These are phyloP conservation scores for Chrysoporthe puriensis DNA, from an alignment of 2,329 filamentous ascomycete genomes.

Conservation along the genomic window DNA sequence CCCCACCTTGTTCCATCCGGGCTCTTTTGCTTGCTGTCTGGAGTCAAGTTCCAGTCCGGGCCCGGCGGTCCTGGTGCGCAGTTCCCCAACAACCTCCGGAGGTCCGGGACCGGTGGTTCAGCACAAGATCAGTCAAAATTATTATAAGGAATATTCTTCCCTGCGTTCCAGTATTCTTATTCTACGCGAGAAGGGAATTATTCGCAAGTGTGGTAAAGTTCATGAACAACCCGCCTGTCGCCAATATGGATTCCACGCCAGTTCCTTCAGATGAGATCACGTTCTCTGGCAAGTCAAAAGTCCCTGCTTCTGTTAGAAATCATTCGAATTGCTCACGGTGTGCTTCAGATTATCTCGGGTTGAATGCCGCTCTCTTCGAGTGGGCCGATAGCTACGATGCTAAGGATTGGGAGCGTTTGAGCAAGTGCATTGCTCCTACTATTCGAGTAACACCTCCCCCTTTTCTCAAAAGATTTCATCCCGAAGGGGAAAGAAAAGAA, in stretches of 20 bases:
- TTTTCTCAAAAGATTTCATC: neutral
- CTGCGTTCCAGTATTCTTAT: neutral
- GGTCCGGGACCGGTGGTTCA: conserved; percentile 4
- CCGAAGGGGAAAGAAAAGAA: neutral
- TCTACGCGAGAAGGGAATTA: neutral
- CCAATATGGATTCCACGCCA: conserved; percentile 24
- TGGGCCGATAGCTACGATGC: conserved; percentile 62
- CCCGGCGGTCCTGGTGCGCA: conserved; percentile 1
- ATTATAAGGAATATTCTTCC: neutral
- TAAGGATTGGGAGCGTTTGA: conserved; percentile 66
- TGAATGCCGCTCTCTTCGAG: conserved; percentile 33
- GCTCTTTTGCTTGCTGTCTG: no score
- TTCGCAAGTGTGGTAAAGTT: neutral
- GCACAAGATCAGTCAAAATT: no score
- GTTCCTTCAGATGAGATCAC: conserved; percentile 24
- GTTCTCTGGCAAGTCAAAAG: conserved; percentile 21
- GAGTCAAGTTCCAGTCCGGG: neutral
- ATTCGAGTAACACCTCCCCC: conserved; percentile 43
- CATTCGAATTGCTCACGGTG: neutral
- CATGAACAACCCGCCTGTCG: neutral
- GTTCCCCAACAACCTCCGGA: conserved; percentile 16
- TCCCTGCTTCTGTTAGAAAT: neutral
- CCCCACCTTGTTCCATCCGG: neutral
- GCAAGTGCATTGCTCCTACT: conserved; percentile 65
- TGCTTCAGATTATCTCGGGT: conserved; percentile 33